A percentile compares a stretch with the other conserved stretches of the same genome.
Conservation (phyloP, 208 protist species). For the Crithidia brevicula region DNA sequence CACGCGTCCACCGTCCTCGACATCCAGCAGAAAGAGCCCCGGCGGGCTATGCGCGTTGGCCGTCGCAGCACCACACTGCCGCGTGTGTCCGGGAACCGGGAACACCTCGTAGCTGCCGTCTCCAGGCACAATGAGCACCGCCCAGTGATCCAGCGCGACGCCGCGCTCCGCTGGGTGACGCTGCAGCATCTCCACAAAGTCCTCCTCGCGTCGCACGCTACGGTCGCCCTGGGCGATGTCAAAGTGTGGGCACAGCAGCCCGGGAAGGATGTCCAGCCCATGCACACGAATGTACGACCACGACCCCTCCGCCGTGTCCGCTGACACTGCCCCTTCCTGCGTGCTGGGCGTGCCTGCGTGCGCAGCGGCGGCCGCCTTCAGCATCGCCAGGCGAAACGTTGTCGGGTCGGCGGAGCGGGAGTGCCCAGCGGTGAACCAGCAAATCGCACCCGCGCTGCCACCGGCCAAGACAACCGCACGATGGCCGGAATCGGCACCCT, state of each 20-base stretch:
- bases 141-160: constrained; percentile 86
- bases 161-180: constrained; percentile 86
- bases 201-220: constrained; percentile 59
- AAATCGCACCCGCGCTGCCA: constrained; percentile 87
- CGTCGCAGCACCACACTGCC: constrained; percentile 7
- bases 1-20: constrained; percentile 38
- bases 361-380: constrained; percentile 6
- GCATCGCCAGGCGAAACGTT: constrained; percentile 57
- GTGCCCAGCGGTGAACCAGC: constrained; percentile 87
- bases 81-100: constrained; percentile 47
- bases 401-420: constrained; percentile 85
- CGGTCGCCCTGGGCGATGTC: constrained; percentile 64
- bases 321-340: constrained; percentile 2
- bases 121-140: constrained; percentile 67
- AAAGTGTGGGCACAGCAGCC: constrained; percentile 84
- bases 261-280: constrained; percentile 74
- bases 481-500: neutral
- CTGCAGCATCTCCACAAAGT: constrained; percentile 84
- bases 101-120: constrained; percentile 78
- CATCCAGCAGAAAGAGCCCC: constrained; percentile 58
- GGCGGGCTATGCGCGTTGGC: too few relatives aligned
- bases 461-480: constrained; percentile 68
- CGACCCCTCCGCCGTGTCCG: constrained; percentile 9
- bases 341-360: constrained; percentile 1
- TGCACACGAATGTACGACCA: constrained; percentile 89